Percentiles rank a stretch among this genome's conserved stretches.
Conservation (phyloP, 1,284 basidiomycete genomes). For the Vanrija pseudolonga region DNA sequence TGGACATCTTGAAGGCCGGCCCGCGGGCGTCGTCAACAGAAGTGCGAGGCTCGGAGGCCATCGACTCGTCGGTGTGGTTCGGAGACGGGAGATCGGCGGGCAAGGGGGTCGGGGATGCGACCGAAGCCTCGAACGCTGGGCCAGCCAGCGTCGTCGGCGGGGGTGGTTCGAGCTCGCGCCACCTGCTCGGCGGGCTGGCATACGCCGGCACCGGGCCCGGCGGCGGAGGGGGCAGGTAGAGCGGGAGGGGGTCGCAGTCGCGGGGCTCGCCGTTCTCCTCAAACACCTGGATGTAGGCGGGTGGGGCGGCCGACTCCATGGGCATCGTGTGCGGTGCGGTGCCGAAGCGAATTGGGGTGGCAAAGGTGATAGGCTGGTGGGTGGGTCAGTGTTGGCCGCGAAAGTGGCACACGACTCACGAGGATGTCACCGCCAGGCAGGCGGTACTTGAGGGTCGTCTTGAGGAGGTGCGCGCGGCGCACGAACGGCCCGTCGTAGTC, state of each 20-base stretch:
- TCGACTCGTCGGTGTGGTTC: too few relatives aligned
- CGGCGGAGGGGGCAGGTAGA: conserved; percentile 20
- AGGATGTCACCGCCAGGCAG: conserved; percentile 13
- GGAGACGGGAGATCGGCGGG: too few relatives aligned
- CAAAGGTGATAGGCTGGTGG: conserved; percentile 30
- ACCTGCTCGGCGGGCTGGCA: too few relatives aligned
- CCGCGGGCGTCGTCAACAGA: too few relatives aligned
- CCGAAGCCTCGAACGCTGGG: too few relatives aligned
- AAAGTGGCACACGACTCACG: not conserved
- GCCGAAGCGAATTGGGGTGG: conserved; percentile 41
- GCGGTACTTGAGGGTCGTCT: conserved; percentile 36
- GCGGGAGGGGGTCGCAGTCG: conserved; percentile 42
- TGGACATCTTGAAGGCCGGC: too few relatives aligned
- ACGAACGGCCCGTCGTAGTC: conserved; percentile 38
- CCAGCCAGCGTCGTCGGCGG: too few relatives aligned
- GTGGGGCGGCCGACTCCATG: conserved; percentile 14
- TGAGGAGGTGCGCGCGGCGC: conserved; percentile 39
- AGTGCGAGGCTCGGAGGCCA: too few relatives aligned
- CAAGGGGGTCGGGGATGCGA: too few relatives aligned
- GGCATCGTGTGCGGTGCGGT: conserved; percentile 26
- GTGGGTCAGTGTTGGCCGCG: not conserved
- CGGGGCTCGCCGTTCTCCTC: conserved; percentile 44
- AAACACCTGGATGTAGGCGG: conserved; percentile 44
- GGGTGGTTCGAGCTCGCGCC: too few relatives aligned
- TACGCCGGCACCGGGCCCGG: too few relatives aligned